These are phyloP conservation scores for Exophiala sp. DNA, from an alignment of 2,329 filamentous ascomycete genomes.

Conservation along the genomic window DNA sequence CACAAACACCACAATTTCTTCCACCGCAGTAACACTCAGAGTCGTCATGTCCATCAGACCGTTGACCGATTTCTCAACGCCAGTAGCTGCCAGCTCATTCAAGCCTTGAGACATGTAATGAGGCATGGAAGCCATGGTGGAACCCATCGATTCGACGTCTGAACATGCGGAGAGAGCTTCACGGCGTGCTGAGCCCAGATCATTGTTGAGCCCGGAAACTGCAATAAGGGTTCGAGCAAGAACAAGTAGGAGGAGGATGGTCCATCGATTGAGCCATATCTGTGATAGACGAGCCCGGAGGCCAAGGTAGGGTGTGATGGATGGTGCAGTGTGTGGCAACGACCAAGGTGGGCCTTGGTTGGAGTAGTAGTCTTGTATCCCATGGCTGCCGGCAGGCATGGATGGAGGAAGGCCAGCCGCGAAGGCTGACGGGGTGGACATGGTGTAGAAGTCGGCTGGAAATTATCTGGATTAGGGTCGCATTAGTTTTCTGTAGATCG, in stretches of 20 bases:
- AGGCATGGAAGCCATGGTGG: slow-evolving; percentile 96
- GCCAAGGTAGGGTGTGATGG: slow-evolving; percentile 86
- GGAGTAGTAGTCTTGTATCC: slow-evolving; percentile 60
- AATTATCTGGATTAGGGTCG: slow-evolving; percentile 22
- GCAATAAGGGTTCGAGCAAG: slow-evolving; percentile 77
- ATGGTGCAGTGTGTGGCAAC: slow-evolving; percentile 61
- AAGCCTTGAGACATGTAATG: slow-evolving; percentile 87
- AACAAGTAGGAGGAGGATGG: slow-evolving; percentile 79
- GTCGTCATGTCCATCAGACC: slow-evolving; percentile 76
- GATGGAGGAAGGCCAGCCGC: slow-evolving; percentile 55
- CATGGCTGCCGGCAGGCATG: slow-evolving; percentile 57
- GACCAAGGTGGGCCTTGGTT: slow-evolving; percentile 53
- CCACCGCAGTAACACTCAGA: slow-evolving; percentile 75
- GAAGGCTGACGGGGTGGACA: slow-evolving; percentile 39
- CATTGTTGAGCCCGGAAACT: slow-evolving; percentile 66
- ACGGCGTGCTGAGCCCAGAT: slow-evolving; percentile 70
- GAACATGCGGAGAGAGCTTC: slow-evolving; percentile 87
- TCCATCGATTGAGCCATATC: slow-evolving; percentile 98
- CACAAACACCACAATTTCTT: slow-evolving; percentile 84
- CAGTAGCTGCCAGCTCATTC: slow-evolving; percentile 76
- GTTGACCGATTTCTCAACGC: slow-evolving; percentile 75
- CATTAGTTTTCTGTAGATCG: not conserved
- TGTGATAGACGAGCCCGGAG: slow-evolving; percentile 86
- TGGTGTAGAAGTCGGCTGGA: slow-evolving; percentile 23
- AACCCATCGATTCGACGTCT: slow-evolving; percentile 88